Conservation (phyloP, 805 yeast species). For the Zygosaccharomyces bailii region DNA sequence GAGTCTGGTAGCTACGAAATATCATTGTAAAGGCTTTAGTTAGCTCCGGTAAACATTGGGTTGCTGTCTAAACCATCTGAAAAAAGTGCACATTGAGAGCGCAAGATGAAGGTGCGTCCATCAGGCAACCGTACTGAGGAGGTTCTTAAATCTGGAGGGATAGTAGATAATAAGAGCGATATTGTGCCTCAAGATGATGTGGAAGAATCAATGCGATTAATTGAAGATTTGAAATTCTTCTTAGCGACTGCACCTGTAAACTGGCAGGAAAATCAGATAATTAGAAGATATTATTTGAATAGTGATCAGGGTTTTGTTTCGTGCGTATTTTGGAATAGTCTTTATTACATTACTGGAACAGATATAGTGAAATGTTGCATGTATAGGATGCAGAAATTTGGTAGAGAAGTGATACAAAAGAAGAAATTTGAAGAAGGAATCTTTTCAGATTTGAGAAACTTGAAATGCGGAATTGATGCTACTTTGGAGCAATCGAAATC, state of each 20-base stretch:
- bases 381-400: slow-evolving; percentile 85
- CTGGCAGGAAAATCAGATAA: slow-evolving; percentile 86
- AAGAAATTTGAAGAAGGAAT: slow-evolving; percentile 97
- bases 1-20: background rate
- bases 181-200: slow-evolving; percentile 16
- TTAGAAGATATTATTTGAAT: slow-evolving; percentile 78
- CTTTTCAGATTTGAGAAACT: slow-evolving; percentile 81
- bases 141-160: slow-evolving; percentile 16
- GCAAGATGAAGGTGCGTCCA: slow-evolving; percentile 14
- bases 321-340: slow-evolving; percentile 87
- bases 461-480: slow-evolving; percentile 86
- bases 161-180: slow-evolving; percentile 5
- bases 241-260: slow-evolving; percentile 91
- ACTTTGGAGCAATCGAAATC: slow-evolving; percentile 84
- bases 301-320: slow-evolving; percentile 90
- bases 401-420: slow-evolving; percentile 76
- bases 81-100: background rate
- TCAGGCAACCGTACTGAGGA: slow-evolving; percentile 22
- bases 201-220: slow-evolving; percentile 55
- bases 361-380: slow-evolving; percentile 92
- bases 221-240: slow-evolving; percentile 80
- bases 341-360: slow-evolving; percentile 90
- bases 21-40: background rate
- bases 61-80: background rate
- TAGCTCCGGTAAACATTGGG: background rate